A percentile compares a stretch with the other conserved stretches of the same genome.
Conservation (phyloP, 2,329 filamentous ascomycete genomes). For the Fusarium brevicatenulatum region DNA sequence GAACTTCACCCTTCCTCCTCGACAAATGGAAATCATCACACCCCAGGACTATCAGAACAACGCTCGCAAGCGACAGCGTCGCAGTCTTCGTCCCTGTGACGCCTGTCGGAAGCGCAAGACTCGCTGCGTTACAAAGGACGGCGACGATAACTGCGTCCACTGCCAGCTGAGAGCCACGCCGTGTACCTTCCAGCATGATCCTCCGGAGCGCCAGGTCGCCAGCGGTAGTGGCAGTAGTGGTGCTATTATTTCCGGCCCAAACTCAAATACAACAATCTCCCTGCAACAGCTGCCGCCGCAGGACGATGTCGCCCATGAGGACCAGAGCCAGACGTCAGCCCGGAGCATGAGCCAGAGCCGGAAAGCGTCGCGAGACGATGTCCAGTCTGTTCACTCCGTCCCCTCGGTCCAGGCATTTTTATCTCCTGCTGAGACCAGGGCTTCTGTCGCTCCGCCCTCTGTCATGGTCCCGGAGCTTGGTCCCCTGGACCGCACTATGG, state of each 20-base stretch:
- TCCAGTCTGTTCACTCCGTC: constrained; percentile 36
- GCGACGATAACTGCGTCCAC: constrained; percentile 43
- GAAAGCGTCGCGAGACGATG: constrained; percentile 42
- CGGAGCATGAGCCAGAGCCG: constrained; percentile 30
- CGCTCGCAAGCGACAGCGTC: constrained; percentile 44
- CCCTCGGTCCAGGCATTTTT: constrained; percentile 41
- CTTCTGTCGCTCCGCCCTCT: constrained; percentile 35
- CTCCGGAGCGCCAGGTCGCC: constrained; percentile 42
- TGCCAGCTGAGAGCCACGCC: constrained; percentile 44
- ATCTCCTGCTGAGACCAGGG: constrained; percentile 41
- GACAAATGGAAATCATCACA: constrained; percentile 47
- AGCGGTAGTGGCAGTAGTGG: constrained; percentile 22
- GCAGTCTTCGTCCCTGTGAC: constrained; percentile 47
- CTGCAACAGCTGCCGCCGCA: constrained; percentile 9
- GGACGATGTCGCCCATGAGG: constrained; percentile 33
- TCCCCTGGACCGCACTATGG: constrained; percentile 40
- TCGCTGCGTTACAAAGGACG: constrained; percentile 48
- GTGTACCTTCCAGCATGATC: constrained; percentile 47
- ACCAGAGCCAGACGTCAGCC: constrained; percentile 20
- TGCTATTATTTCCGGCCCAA: not conserved
- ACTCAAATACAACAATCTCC: constrained; percentile 8
- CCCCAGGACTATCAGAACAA: constrained; percentile 47
- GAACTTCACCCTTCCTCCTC: not conserved
- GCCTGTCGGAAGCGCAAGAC: constrained; percentile 49
- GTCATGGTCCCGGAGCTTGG: constrained; percentile 31